Base-by-base conservation (phyloP, 1,284 basidiomycete genomes). In the Cystobasidium pallidum region DNA sequence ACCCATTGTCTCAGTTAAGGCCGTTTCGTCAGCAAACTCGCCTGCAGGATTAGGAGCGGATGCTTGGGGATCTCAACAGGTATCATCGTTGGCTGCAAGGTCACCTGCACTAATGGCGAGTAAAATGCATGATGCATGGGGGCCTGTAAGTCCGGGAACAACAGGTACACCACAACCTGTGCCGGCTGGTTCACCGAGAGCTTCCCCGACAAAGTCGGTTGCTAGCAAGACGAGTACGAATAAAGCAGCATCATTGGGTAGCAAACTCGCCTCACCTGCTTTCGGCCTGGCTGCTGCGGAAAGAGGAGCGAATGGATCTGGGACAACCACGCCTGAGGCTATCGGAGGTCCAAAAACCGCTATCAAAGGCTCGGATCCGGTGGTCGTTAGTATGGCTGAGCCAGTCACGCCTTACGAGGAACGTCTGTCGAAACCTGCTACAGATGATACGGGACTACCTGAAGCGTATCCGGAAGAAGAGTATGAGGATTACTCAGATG, bases 331-430 rank as follows among this genome's bases (percentile, higher is more conserved):
- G 13, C 55, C 67, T 47, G 52, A 45, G 13, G 10, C 2, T 1
- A 3, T 17, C 26, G 59, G 54, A 39, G 28, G 51, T 2, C 36
- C 61, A 10, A 45, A 21, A 19, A 63, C 26, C 30, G 67, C 58
- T 24, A 30, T 51, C 8, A 71, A 71, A 47, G 68, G 68, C 4
- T 62, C 41, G 10, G 68, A 71, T 34, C 68, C 68, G 17, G 68
- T 71, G 1, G 68, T 71, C 13, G 68, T 71, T 49, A 71, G 68
- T 57, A 59, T 71, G 43, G 68, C 51, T 3, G 59, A 41, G 4
- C 34, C 58, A 13, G 32, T 51, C 24, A 57, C 68, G 32, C 61
- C 68, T 15, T 47, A 39, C 17, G 36, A 24, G 19, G 13, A 30
- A 19, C 7, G 26, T 17, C n/a, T 54, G 6, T 36, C 47, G 17